Evolutionary conservation across 78 protist species (phyloP), one percentile per base, ranked within the genome.

Genomic region (Creolimax fragrantissima): DNA sequence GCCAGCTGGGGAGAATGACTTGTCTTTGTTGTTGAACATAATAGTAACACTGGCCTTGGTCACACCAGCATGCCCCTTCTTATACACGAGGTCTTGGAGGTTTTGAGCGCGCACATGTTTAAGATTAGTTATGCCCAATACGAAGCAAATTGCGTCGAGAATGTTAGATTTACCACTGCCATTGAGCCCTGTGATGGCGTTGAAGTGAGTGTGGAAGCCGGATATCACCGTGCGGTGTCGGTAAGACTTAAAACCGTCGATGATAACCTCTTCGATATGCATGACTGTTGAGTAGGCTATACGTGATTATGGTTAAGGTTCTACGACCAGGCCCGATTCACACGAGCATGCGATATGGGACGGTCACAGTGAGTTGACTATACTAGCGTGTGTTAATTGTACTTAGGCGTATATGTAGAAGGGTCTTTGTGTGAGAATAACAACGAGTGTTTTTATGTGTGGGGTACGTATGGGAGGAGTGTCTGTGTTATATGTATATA

Each of bases 231-330:
- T 97, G 44, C 99, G 95, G 36, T 47, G 74, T 35, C 98, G 97
- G 95, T 99, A 99, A 47, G 99, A 96, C 95, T 99, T 99, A 95
- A 99, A 99, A 43, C 99, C 99, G 45, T 99, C 99, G 35, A 99
- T 47, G 43, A 98, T 93, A 85, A 99, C 94, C 90, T 98, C 95
- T 66, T 95, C 67, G 24, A 90, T n/a, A 45, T 74, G 35, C 92
- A 90, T 90, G 67, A 84, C 17, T 84, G 24, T 2, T 17, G 43
- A 84, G 74, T 58, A 58, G 39, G 74, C 74, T 58, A 32, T 58
- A 58, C 24, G 74, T 58, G 74, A n/a, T n/a, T n/a, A n/a, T n/a
- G n/a, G n/a, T n/a, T n/a, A n/a, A n/a, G n/a, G n/a, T n/a, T n/a
- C n/a, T n/a, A n/a, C n/a, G n/a, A n/a, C n/a, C n/a, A n/a, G n/a